phyloP scores from a whole-genome alignment of 352 stramenopile species.

The Pythium dissimile region DNA sequence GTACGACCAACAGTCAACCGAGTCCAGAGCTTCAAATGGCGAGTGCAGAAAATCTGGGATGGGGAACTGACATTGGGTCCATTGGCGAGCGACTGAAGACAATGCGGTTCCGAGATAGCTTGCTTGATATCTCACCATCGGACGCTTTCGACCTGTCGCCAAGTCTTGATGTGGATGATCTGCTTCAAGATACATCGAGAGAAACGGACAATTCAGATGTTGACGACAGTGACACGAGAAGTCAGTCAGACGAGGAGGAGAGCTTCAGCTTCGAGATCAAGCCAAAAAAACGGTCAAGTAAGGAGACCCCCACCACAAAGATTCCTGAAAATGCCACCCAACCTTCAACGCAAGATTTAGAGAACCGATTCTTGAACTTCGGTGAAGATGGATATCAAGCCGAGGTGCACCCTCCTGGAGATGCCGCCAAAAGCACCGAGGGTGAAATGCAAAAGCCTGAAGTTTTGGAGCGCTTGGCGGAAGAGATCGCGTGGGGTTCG shows the following conservation, averaged over 20 bases:
- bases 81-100: constrained; percentile 8
- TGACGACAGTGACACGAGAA: constrained; percentile 12
- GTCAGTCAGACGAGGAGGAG: not conserved
- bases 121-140: constrained; percentile 6
- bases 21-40: too few species aligned
- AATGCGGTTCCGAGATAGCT: constrained; percentile 11
- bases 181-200: not conserved
- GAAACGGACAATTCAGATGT: not conserved
- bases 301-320: not conserved
- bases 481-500: constrained; percentile 3
- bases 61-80: not conserved
- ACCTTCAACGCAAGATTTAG: too few species aligned
- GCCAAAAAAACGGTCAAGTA: constrained; percentile 16
- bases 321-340: too few species aligned
- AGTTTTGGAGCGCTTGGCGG: not conserved
- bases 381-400: not conserved
- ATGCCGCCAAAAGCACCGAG: too few species aligned
- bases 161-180: constrained; percentile 21
- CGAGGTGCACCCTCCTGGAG: not conserved
- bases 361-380: not conserved
- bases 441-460: not conserved
- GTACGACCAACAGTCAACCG: too few species aligned
- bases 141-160: not conserved
- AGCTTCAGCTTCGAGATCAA: constrained; percentile 62
- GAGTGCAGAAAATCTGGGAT: not conserved